Conservation (phyloP, 768 basidiomycete genomes). For the Jaapia argillacea region DNA sequence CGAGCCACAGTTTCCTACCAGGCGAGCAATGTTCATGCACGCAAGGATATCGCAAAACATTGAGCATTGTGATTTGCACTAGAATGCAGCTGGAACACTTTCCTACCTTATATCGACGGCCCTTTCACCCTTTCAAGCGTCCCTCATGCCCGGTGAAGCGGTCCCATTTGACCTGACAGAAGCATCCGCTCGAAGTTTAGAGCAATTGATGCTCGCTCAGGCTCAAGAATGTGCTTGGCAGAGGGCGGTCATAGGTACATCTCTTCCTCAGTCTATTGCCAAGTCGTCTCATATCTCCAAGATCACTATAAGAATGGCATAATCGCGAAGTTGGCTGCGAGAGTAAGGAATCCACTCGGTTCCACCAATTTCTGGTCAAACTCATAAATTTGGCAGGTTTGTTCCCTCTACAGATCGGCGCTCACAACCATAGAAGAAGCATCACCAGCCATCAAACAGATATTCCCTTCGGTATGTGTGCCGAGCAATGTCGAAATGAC, state of each 20-base stretch:
- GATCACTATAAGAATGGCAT: constrained; percentile 73
- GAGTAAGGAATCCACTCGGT: constrained; percentile 27
- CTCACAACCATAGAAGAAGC: constrained; percentile 9
- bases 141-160: constrained; percentile 40
- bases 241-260: constrained; percentile 69
- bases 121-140: constrained; percentile 36
- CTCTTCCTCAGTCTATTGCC: background rate
- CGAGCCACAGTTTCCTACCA: constrained; percentile 64
- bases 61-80: constrained; percentile 2
- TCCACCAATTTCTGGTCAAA: background rate
- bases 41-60: background rate
- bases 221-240: constrained; percentile 98
- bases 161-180: constrained; percentile 56
- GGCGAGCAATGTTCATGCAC: constrained; percentile 26
- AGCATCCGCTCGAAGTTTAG: constrained; percentile 50
- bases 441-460: constrained; percentile 14
- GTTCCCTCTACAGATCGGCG: constrained; percentile 8
- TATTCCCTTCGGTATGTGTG: constrained; percentile 44
- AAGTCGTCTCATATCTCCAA: constrained; percentile 12
- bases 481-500: background rate
- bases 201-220: constrained; percentile 80
- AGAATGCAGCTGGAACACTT: constrained; percentile 71
- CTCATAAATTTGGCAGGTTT: constrained; percentile 6
- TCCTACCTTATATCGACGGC: constrained; percentile 45
- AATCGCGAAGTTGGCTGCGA: constrained; percentile 74